Percentiles rank a stretch among this genome's conserved stretches.
These are phyloP conservation scores for Phytophthora nicotianae DNA, from an alignment of 352 stramenopile species.

Conservation along the genomic window DNA sequence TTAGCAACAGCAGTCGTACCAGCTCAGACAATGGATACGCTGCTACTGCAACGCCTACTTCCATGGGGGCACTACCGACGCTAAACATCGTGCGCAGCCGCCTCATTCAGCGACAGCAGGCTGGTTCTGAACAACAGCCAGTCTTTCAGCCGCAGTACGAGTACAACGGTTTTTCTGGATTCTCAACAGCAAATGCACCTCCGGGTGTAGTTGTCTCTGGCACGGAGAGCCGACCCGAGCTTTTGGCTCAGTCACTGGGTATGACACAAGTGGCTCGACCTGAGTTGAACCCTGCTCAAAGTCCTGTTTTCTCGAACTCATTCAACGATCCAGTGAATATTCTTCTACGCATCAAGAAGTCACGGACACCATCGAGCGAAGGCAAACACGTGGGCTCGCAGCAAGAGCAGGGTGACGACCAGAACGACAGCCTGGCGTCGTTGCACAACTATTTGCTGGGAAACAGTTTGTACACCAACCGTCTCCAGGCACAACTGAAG, in stretches of 20 bases:
- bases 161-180: slow-evolving; percentile 34
- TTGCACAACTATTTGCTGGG: slow-evolving; percentile 76
- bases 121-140: slow-evolving; percentile 19
- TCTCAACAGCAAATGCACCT: slow-evolving; percentile 20
- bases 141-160: slow-evolving; percentile 29
- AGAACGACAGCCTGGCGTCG: slow-evolving; percentile 58
- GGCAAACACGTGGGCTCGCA: slow-evolving; percentile 36
- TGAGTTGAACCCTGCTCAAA: slow-evolving; percentile 29
- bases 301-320: slow-evolving; percentile 51
- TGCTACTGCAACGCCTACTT: slow-evolving; percentile 33
- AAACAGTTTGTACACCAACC: slow-evolving; percentile 76
- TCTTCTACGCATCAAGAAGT: slow-evolving; percentile 79
- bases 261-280: slow-evolving; percentile 26
- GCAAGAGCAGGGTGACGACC: slow-evolving; percentile 42
- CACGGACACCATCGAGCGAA: slow-evolving; percentile 39
- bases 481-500: slow-evolving; percentile 76
- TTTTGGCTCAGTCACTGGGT: slow-evolving; percentile 23
- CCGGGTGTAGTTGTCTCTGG: slow-evolving; percentile 14
- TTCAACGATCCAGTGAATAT: slow-evolving; percentile 83
- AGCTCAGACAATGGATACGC: slow-evolving; percentile 31
- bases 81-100: slow-evolving; percentile 70
- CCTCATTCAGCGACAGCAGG: slow-evolving; percentile 60
- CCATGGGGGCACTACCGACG: slow-evolving; percentile 45
- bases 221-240: slow-evolving; percentile 33
- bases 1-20: slow-evolving; percentile 27